These are phyloP conservation scores for Tillandsia fasciculata DNA, from an alignment of 176 grass and related monocot genomes.

Conservation along the genomic window DNA sequence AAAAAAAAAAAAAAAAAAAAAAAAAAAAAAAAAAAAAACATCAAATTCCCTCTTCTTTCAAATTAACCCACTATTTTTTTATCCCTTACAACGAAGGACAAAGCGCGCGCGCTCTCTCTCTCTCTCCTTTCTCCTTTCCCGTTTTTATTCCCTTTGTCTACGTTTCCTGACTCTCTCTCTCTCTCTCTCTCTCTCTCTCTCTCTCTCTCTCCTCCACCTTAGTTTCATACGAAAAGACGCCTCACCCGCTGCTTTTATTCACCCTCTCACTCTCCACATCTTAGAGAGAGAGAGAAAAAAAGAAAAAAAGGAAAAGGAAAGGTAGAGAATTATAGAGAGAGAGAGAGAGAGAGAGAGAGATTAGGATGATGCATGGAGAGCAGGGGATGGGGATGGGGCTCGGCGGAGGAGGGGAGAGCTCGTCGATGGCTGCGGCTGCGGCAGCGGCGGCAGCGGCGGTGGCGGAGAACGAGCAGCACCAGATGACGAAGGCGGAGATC, in stretches of 20 bases:
- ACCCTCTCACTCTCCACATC: slow-evolving; percentile 36
- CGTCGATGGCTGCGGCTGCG: slow-evolving; percentile 1
- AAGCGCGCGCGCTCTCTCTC: too few relatives aligned
- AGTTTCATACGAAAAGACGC: slow-evolving; percentile 81
- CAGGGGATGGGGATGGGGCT: slow-evolving; percentile 59
- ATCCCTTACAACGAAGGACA: too few relatives aligned
- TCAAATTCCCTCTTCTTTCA: too few relatives aligned
- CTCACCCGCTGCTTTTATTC: slow-evolving; percentile 54
- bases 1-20: too few relatives aligned
- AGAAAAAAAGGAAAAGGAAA: neutral
- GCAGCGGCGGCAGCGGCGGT: slow-evolving; percentile 16
- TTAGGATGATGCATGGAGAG: slow-evolving; percentile 50
- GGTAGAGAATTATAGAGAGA: slow-evolving; percentile 1
- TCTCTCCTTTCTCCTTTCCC: too few relatives aligned
- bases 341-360: neutral
- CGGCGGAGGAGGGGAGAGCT: slow-evolving; percentile 53
- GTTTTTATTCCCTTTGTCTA: neutral
- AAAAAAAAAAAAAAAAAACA: too few relatives aligned
- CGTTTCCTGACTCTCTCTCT: neutral
- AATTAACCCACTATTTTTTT: too few relatives aligned
- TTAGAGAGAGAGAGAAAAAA: slow-evolving; percentile 8
- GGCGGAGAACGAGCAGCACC: slow-evolving; percentile 65
- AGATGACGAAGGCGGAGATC: slow-evolving; percentile 91
- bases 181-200: slow-evolving; percentile 31
- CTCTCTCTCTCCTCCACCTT: slow-evolving; percentile 42